Conservation (phyloP, 139 green algal genomes). For the Diplosphaera chodatii region DNA sequence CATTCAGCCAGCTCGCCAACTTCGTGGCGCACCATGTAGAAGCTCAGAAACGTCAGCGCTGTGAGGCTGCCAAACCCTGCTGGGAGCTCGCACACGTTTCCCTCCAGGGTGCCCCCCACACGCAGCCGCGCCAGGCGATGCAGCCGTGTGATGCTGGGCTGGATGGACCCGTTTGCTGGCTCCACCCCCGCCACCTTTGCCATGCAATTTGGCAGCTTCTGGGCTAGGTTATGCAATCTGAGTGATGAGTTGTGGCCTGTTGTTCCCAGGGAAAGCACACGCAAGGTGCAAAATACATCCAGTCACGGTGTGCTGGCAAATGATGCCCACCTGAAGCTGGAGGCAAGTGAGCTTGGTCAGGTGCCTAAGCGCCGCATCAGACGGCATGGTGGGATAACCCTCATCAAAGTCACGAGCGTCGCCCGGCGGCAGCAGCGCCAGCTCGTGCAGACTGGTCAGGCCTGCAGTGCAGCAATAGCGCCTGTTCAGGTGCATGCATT, state of each 20-base stretch:
- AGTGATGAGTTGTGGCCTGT: too few species aligned
- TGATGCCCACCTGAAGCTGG: not conserved
- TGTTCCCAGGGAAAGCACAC: too few species aligned
- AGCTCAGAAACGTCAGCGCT: not conserved
- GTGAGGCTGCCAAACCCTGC: not conserved
- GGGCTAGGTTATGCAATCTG: too few species aligned
- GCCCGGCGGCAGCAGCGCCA: not conserved
- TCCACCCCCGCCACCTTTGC: not conserved
- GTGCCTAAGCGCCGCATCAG: not conserved
- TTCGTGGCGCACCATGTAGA: not conserved
- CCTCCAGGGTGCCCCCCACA: not conserved
- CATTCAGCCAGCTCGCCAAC: too few species aligned
- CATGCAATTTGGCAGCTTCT: too few species aligned
- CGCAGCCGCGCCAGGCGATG: not conserved
- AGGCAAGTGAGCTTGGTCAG: not conserved
- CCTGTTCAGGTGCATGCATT: too few species aligned
- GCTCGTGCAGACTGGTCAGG: not conserved
- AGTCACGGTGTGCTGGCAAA: too few species aligned
- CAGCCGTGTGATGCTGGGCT: not conserved
- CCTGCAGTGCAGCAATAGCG: too few species aligned
- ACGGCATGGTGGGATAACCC: not conserved
- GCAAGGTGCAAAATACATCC: too few species aligned
- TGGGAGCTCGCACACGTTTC: constrained; percentile 4
- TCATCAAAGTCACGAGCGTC: not conserved
- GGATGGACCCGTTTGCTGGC: not conserved